These are phyloP conservation scores for Globisporangium emineosum DNA, from an alignment of 352 stramenopile species.

Conservation along the genomic window DNA sequence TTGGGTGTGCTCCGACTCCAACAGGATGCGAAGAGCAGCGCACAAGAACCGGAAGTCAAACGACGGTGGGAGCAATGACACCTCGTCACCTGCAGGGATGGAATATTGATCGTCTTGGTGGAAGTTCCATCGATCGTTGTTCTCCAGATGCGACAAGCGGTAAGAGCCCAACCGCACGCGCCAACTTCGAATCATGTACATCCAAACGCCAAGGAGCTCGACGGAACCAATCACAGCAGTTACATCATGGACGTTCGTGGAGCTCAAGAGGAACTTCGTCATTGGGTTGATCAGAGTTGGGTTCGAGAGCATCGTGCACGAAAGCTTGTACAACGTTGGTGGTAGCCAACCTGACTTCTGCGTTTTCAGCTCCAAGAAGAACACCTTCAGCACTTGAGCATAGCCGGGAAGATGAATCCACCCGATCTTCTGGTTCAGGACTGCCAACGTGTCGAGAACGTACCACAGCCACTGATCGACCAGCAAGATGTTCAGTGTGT, in stretches of 20 bases:
- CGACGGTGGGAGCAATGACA: constrained; percentile 78
- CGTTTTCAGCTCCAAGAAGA: constrained; percentile 87
- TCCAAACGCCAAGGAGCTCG: constrained; percentile 86
- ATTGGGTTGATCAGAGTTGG: constrained; percentile 87
- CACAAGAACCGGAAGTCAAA: constrained; percentile 89
- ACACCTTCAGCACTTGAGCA: constrained; percentile 86
- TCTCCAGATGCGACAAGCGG: constrained; percentile 83
- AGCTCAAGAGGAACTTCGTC: constrained; percentile 87
- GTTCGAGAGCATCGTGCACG: constrained; percentile 88
- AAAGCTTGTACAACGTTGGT: constrained; percentile 86
- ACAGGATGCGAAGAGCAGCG: constrained; percentile 70
- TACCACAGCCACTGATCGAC: constrained; percentile 90
- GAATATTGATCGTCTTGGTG: constrained; percentile 89
- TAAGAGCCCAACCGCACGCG: constrained; percentile 84
- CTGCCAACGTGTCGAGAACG: constrained; percentile 84
- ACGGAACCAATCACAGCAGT: constrained; percentile 84
- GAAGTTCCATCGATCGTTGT: constrained; percentile 90
- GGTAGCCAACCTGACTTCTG: constrained; percentile 87
- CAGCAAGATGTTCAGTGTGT: constrained; percentile 86
- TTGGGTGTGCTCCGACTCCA: constrained; percentile 84
- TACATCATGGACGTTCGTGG: constrained; percentile 85
- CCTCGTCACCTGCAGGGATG: constrained; percentile 83
- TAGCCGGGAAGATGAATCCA: constrained; percentile 85
- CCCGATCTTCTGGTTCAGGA: constrained; percentile 88
- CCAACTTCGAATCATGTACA: constrained; percentile 92